Conservation (phyloP, 2,329 filamentous ascomycete species). For the Botrytis galanthina region DNA sequence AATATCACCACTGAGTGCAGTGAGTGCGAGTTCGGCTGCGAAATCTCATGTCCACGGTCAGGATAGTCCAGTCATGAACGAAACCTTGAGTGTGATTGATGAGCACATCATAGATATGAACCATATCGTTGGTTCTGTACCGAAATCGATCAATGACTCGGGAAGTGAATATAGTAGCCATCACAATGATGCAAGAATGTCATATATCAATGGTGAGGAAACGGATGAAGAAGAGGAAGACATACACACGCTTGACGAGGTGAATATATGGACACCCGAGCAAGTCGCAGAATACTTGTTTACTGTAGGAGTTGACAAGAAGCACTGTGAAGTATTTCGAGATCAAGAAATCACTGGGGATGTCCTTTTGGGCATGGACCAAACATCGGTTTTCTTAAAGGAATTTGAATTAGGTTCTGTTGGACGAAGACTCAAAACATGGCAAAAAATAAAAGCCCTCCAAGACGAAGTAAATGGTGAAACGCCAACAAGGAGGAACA, state of each 20-base stretch:
- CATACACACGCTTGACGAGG: constrained; percentile 68
- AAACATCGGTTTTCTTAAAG: constrained; percentile 91
- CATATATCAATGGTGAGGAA: constrained; percentile 91
- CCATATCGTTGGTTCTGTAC: constrained; percentile 45
- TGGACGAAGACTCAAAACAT: constrained; percentile 84
- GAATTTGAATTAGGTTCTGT: constrained; percentile 92
- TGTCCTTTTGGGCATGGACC: constrained; percentile 90
- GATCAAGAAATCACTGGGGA: constrained; percentile 97
- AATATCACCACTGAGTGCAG: constrained; percentile 39
- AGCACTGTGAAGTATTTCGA: constrained; percentile 89
- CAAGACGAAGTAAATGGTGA: constrained; percentile 77
- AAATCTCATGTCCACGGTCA: constrained; percentile 47
- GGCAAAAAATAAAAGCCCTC: constrained; percentile 91
- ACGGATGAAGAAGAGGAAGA: constrained; percentile 88
- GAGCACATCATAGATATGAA: constrained; percentile 91
- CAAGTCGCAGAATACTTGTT: constrained; percentile 89
- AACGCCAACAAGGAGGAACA: constrained; percentile 50
- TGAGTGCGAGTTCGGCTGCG: constrained; percentile 46
- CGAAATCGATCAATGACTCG: constrained; percentile 65
- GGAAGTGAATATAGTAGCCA: constrained; percentile 91
- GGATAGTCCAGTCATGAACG: constrained; percentile 81
- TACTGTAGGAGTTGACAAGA: constrained; percentile 77
- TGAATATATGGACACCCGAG: constrained; percentile 74
- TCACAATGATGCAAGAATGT: constrained; percentile 71
- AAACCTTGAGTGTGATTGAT: constrained; percentile 93